phyloP scores from a whole-genome alignment of 192 early-diverging fungal species.

The Coemansia sp. region DNA sequence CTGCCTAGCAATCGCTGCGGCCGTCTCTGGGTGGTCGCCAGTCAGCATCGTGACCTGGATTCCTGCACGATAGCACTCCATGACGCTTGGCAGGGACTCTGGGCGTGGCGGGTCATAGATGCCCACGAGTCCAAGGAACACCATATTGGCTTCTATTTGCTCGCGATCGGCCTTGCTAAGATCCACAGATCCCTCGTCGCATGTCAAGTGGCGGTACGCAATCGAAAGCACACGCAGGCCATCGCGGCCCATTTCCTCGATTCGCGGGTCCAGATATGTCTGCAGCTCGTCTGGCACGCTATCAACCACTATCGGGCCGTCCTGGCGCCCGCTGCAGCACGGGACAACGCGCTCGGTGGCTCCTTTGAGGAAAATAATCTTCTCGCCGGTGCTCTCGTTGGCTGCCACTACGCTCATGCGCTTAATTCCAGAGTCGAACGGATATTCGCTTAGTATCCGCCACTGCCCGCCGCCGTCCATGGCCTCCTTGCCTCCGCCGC shows the following conservation, averaged over 20 bases:
- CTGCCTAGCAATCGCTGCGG: constrained; percentile 87
- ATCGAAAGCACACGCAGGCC: constrained; percentile 86
- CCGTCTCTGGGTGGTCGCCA: constrained; percentile 90
- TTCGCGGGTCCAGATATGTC: constrained; percentile 57
- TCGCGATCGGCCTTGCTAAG: constrained; percentile 56
- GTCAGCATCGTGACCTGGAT: constrained; percentile 96
- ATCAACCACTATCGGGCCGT: constrained; percentile 29
- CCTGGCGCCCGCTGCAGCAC: constrained; percentile 62
- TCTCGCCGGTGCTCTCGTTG: constrained; percentile 34
- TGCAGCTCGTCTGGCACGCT: constrained; percentile 45
- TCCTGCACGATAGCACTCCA: constrained; percentile 84
- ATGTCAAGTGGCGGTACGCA: constrained; percentile 61
- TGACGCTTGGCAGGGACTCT: constrained; percentile 64
- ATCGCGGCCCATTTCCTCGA: constrained; percentile 70
- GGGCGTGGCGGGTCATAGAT: constrained; percentile 89
- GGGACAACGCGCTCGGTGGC: constrained; percentile 85
- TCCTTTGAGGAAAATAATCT: constrained; percentile 78
- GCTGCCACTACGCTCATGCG: constrained; percentile 85
- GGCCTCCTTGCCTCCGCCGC: constrained; percentile 10
- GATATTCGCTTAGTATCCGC: constrained; percentile 61
- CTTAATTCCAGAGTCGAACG: constrained; percentile 77
- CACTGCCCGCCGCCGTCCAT: constrained; percentile 33
- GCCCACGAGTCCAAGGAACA: constrained; percentile 86
- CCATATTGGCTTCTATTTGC: constrained; percentile 67
- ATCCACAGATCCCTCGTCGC: constrained; percentile 27